Base-by-base conservation (phyloP, 345 rosid species). In the Mallotus nudiflorus region DNA sequence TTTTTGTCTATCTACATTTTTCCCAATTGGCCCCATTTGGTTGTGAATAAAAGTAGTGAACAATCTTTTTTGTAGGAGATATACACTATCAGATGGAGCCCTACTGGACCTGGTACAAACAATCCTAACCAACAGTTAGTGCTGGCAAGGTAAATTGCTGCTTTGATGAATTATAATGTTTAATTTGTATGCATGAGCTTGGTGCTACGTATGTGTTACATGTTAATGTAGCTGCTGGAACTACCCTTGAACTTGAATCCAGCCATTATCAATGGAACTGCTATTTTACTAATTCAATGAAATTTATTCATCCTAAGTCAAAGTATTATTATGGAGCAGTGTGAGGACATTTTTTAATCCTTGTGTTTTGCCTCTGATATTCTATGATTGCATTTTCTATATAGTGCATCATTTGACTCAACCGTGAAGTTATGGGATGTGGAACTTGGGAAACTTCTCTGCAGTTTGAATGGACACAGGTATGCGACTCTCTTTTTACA, bases 391-490 rank as follows among this genome's bases (percentile, higher is more conserved):
- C 49, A 53, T 54, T 56, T 70, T 79, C 39, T 52, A 40, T 67
- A 56, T 85, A 96, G 98, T 86, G 99, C 99, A 68, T 96, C 99
- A 68, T 96, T 96, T 71, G 99, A 96, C 84, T 92, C 97, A 24
- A 83, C 99, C 0, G 98, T 96, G 66, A 96, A 96, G 83, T 83
- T 92, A 75, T 96, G 98, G 99, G 99, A 96, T 77, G 96, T 91
- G 69, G 97, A 96, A 62, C 84, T 79, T 48, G 99, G 99, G 55
- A 96, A 87, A 80, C 90, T 92, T 80, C 80, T 89, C 67, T 73
- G 80, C 84, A 92, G 89, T 80, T 88, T 96, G 82, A 85, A 89
- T 50, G 98, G 98, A 33, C 99, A 96, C 91, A 87, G 93, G 99
- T 92, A 77, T n/a, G 20, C 16, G 9, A 25, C 54, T 40, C 33